Percentiles rank a stretch among this genome's conserved stretches.
phyloP scores from a whole-genome alignment of 305 asterid genomes.

The Fraxinus dipetala region DNA sequence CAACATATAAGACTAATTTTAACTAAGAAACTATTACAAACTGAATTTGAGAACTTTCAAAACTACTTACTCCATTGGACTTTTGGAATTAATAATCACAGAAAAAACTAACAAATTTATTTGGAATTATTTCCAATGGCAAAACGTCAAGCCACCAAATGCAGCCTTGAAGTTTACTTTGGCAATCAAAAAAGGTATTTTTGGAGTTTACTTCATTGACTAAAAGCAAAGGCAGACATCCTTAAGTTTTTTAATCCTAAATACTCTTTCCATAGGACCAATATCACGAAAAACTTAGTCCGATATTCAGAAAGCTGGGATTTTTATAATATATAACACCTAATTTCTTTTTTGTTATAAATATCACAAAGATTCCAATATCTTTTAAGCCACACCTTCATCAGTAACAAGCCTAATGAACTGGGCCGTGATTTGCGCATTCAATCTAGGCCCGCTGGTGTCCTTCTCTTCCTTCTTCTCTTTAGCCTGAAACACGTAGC shows the following conservation, averaged over 20 bases:
- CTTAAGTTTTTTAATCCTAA: not conserved
- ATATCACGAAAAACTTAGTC: not conserved
- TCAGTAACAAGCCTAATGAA: conserved; percentile 64
- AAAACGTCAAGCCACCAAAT: not conserved
- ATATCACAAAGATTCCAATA: not conserved
- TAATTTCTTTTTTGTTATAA: not conserved
- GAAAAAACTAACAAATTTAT: not conserved
- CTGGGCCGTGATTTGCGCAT: conserved; percentile 57
- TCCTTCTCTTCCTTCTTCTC: conserved; percentile 50
- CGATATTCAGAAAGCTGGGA: not conserved
- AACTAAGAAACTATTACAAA: not conserved
- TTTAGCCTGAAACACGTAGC: conserved; percentile 28
- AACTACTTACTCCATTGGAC: not conserved
- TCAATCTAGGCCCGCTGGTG: conserved; percentile 52
- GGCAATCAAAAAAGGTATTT: conserved; percentile 1
- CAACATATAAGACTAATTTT: not conserved
- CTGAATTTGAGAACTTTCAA: not conserved
- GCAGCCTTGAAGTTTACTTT: not conserved
- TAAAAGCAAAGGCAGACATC: not conserved
- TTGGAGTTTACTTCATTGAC: not conserved
- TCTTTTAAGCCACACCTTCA: conserved; percentile 45
- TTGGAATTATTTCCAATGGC: not conserved
- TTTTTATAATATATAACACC: not conserved
- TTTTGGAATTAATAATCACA: not conserved
- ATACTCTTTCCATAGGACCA: not conserved